Percentiles rank a stretch among this genome's conserved stretches.
phyloP scores from a whole-genome alignment of 2,329 filamentous ascomycete genomes.

The Aspergillus phoenicis region DNA sequence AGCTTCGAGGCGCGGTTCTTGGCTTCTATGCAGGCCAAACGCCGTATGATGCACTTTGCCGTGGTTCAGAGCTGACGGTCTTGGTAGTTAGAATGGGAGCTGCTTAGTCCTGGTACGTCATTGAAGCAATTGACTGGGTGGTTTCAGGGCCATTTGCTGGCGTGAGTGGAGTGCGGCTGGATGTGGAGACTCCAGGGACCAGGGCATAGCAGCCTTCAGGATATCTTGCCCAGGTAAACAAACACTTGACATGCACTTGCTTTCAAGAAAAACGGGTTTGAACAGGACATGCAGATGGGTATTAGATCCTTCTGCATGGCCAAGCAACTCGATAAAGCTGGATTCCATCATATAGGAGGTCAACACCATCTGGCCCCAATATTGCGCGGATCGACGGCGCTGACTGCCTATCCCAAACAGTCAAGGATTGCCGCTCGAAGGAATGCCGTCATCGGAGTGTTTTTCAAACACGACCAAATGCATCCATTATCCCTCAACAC shows the following conservation, averaged over 20 bases:
- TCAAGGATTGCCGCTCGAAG: neutral
- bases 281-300: too few relatives aligned
- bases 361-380: neutral
- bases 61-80: too few relatives aligned
- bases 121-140: neutral
- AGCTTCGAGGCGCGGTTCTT: neutral
- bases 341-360: neutral
- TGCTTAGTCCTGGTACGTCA: neutral
- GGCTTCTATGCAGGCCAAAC: neutral
- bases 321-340: too few relatives aligned
- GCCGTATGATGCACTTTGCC: neutral
- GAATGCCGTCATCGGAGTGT: neutral
- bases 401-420: neutral
- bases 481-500: too few relatives aligned
- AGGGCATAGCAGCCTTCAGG: too few relatives aligned
- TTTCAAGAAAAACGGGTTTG: too few relatives aligned
- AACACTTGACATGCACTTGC: too few relatives aligned
- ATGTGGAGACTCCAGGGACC: neutral
- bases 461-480: neutral
- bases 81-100: neutral
- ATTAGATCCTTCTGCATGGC: too few relatives aligned
- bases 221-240: too few relatives aligned
- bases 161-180: neutral
- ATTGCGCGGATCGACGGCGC: neutral
- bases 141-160: neutral